Evolutionary conservation across 371 early-diverging fungal species (phyloP), one percentile per base, ranked within the genome.

Genomic region (Mortierella sp.): DNA sequence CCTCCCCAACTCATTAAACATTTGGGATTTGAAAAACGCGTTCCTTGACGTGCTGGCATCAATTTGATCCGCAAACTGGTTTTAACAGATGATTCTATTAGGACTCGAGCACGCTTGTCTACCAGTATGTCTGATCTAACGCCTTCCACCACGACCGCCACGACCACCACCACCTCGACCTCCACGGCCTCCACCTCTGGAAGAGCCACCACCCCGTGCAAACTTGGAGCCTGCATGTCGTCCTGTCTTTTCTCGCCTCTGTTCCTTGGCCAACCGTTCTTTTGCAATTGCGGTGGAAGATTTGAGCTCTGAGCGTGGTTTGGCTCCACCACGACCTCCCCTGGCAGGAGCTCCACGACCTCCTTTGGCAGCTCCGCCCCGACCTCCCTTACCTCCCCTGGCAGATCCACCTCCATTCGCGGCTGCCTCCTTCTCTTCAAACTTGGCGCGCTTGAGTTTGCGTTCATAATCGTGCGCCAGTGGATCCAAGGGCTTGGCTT

Each of bases 261-360:
- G 87, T 71, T 96, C 95, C 80, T 92, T 90, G 41, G 80, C 71
- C 71, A 89, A 84, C 69, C 96, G 84, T 23, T 89, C 90, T 79
- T 95, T 97, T 59, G 90, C 88, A 61, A 98, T 95, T 79, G 93
- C 90, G 45, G 86, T 88, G n/a, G 87, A 85, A 13, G 86, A 81
- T 82, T 92, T 94, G 67, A 98, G 86, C 80, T 98, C 98, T 52
- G 83, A 89, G 71, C 83, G 88, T 8, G 72, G 81, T n/a, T 73
- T 72, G 30, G 59, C 19, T 12, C 62, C 61, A 16, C 81, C 80
- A 64, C 74, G 80, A 72, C 83, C 87, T 8, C 78, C 83, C 19
- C 78, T 80, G 28, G 61, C 26, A 34, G 81, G n/a, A n/a, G n/a
- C 81, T 60, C 87, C 82, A 38, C 67, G 45, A 14, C 64, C 63